A percentile compares a stretch with the other conserved stretches of the same genome.
Conservation (phyloP, 768 basidiomycete species). For the Termitomyces sp. region DNA sequence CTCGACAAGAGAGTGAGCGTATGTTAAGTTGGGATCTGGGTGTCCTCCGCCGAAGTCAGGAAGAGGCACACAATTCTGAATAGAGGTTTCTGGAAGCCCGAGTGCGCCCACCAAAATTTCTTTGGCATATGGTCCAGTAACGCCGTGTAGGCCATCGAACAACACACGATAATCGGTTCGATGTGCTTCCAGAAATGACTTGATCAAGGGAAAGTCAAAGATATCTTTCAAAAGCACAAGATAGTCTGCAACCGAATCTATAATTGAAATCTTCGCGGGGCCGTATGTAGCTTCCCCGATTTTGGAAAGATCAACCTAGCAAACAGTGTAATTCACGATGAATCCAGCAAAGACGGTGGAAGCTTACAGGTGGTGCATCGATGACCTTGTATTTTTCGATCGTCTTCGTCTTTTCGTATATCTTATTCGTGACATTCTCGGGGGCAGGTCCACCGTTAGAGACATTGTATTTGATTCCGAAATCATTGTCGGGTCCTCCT, state of each 20-base stretch:
- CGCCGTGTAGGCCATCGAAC: slow-evolving; percentile 95
- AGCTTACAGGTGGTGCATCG: slow-evolving; percentile 67
- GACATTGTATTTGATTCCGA: slow-evolving; percentile 99
- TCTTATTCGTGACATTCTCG: slow-evolving; percentile 93
- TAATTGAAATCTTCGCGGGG: slow-evolving; percentile 80
- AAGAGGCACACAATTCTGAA: slow-evolving; percentile 88
- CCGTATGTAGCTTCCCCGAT: slow-evolving; percentile 79
- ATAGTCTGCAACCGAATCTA: slow-evolving; percentile 94
- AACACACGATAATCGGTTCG: slow-evolving; percentile 73
- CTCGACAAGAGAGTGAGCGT: slow-evolving; percentile 92
- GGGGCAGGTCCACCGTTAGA: slow-evolving; percentile 97
- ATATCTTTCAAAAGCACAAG: slow-evolving; percentile 77
- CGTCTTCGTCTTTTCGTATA: slow-evolving; percentile 87
- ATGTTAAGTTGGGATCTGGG: slow-evolving; percentile 97
- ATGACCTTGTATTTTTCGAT: slow-evolving; percentile 84
- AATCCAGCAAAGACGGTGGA: neutral
- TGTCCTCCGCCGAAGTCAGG: slow-evolving; percentile 98
- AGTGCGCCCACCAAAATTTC: slow-evolving; percentile 84
- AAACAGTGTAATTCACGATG: neutral
- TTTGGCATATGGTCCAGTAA: slow-evolving; percentile 93
- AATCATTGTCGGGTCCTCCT: slow-evolving; percentile 96
- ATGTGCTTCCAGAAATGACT: slow-evolving; percentile 75
- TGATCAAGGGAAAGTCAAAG: slow-evolving; percentile 94
- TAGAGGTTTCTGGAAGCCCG: slow-evolving; percentile 70
- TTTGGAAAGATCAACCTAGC: slow-evolving; percentile 79